Percentiles rank a stretch among this genome's conserved stretches.
phyloP scores from a whole-genome alignment of 2,329 filamentous ascomycete genomes.

The Colletotrichum paranaense region DNA sequence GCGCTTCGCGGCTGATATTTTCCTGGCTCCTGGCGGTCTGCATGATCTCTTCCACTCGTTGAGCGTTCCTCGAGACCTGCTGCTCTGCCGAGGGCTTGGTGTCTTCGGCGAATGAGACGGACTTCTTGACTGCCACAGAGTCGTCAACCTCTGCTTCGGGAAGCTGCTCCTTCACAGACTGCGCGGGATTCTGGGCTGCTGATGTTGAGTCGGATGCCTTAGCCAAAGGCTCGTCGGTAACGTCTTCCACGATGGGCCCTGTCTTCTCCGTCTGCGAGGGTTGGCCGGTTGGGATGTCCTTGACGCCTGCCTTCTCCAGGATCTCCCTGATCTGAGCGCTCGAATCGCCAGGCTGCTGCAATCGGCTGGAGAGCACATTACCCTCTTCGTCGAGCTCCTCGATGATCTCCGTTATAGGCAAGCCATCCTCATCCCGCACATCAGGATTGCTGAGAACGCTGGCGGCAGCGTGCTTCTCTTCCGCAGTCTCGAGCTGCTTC shows the following conservation, averaged over 20 bases:
- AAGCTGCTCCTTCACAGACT: neutral
- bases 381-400: conserved; percentile 93
- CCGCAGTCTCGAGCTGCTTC: conserved; percentile 75
- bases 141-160: conserved; percentile 9
- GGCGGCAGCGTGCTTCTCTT: conserved; percentile 76
- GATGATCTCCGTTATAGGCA: conserved; percentile 89
- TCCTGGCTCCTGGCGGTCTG: conserved; percentile 67
- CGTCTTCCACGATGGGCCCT: conserved; percentile 33
- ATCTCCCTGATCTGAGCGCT: conserved; percentile 77
- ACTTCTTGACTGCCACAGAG: conserved; percentile 57
- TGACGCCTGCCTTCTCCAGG: conserved; percentile 80
- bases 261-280: conserved; percentile 4
- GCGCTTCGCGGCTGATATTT: conserved; percentile 53
- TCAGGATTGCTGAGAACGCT: conserved; percentile 70
- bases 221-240: conserved; percentile 17
- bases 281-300: conserved; percentile 52
- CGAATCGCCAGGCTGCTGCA: conserved; percentile 75
- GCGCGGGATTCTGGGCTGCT: neutral
- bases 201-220: neutral
- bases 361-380: conserved; percentile 78
- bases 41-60: conserved; percentile 67
- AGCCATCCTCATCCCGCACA: conserved; percentile 72
- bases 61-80: conserved; percentile 53
- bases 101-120: conserved; percentile 72
- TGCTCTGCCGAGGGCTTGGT: conserved; percentile 61